Base-by-base conservation (phyloP, 257 asterid species). In the Lavandula angustifolia region DNA sequence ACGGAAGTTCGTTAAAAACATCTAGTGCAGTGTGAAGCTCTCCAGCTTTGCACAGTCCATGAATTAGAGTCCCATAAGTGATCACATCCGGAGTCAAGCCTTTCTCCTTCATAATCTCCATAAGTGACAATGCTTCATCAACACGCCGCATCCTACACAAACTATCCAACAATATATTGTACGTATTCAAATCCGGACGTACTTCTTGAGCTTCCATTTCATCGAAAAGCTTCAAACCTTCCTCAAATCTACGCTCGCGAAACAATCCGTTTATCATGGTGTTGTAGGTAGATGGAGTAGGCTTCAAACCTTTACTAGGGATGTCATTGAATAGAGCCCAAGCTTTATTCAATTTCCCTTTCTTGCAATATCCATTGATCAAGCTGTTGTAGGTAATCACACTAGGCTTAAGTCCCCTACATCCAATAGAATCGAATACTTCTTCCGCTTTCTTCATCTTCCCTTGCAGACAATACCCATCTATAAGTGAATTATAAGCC, bases 401-500 rank as follows among this genome's bases (percentile, higher is more conserved):
- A 48, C 33, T 27, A 27, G 76, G 76, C 35, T 40, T 50, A 50
- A 72, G 56, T 22, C 76, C 76, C 1, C 9, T 47, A 13, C 27
- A 31, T 1, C 14, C 27, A 7, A 66, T 6, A 11, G 64, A 72
- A 18, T 66, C 77, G 13, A 66, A 51, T 42, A 66, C 53, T 51
- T 66, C 41, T 49, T 46, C 56, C 13, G 73, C 73, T 66, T 66
- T 60, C 32, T 60, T 56, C 64, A 73, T 66, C 9, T 73, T 49
- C 46, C 73, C 77, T 12, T 6, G 37, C 65, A 73, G 13, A 51
- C 69, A 59, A 13, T 73, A 66, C n/a, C 77, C 73, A 35, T 73
- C 62, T 40, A 73, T 73, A 41, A 73, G 38, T 1, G 38, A 43
- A 53, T 22, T 53, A 65, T 33, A 73, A 3, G 55, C 9, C 44